These are phyloP conservation scores for Plasmodium vivax DNA, from an alignment of 169 alveolate species.

Conservation along the genomic window DNA sequence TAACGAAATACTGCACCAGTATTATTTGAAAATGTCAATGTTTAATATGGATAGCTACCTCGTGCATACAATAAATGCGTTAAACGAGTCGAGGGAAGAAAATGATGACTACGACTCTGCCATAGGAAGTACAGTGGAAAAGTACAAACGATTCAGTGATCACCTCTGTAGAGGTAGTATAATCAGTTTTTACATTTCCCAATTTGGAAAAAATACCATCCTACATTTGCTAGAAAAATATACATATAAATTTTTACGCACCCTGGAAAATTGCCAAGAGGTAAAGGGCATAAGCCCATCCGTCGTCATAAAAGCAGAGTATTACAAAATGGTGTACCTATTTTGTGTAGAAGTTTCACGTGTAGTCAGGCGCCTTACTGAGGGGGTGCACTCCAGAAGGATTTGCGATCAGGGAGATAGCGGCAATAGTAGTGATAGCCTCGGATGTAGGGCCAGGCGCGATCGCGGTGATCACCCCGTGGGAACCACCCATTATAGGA, in stretches of 20 bases:
- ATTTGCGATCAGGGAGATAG: neutral
- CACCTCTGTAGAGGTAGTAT: neutral
- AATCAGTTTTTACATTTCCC: neutral
- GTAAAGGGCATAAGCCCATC: neutral
- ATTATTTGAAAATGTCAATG: conserved; percentile 44
- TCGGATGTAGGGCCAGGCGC: neutral
- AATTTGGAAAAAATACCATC: conserved; percentile 18
- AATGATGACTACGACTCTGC: conserved; percentile 2
- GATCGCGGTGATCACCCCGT: neutral
- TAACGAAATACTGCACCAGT: conserved; percentile 34
- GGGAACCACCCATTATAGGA: neutral
- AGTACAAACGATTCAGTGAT: neutral
- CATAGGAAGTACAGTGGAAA: neutral
- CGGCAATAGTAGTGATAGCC: neutral
- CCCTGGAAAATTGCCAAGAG: neutral
- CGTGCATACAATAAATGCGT: conserved; percentile 9
- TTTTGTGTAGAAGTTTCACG: neutral
- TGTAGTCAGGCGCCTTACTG: neutral
- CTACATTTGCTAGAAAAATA: conserved; percentile 38
- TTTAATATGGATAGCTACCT: conserved; percentile 30
- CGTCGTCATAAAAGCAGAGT: conserved; percentile 12
- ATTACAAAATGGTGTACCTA: conserved; percentile 27
- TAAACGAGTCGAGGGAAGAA: neutral
- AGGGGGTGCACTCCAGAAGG: neutral
- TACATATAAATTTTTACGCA: conserved; percentile 12